Conservation (phyloP, 1,284 basidiomycete genomes). For the Xerocomus minutiporus region DNA sequence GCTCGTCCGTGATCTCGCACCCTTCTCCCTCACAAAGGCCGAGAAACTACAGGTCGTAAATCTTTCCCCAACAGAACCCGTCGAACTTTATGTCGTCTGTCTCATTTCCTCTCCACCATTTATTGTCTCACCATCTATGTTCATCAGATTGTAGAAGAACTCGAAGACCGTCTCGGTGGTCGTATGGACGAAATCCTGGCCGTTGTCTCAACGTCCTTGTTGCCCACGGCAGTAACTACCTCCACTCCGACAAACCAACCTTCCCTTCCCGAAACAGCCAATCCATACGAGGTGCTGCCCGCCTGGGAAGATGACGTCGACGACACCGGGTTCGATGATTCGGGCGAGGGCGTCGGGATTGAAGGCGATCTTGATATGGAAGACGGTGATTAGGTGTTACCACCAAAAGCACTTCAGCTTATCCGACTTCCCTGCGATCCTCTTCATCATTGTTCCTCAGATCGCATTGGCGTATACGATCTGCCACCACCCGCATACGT, state of each 20-base stretch:
- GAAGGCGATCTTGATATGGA: constrained; percentile 71
- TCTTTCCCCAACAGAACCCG: constrained; percentile 73
- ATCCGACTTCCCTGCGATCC: not conserved
- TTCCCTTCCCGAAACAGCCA: constrained; percentile 12
- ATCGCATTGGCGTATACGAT: not conserved
- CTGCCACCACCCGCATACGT: not conserved
- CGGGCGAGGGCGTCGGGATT: constrained; percentile 60
- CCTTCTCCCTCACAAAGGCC: constrained; percentile 78
- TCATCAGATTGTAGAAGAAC: constrained; percentile 81
- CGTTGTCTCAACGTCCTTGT: constrained; percentile 53
- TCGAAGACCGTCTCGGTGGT: constrained; percentile 75
- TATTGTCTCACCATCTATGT: not conserved
- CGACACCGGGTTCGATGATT: constrained; percentile 56
- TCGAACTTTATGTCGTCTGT: constrained; percentile 88
- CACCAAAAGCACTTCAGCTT: not conserved
- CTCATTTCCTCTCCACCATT: not conserved
- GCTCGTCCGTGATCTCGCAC: constrained; percentile 64
- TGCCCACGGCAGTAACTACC: constrained; percentile 18
- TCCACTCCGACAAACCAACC: constrained; percentile 5
- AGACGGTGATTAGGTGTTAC: constrained; percentile 46
- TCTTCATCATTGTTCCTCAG: not conserved
- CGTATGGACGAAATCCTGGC: constrained; percentile 68
- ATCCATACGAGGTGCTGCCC: constrained; percentile 25
- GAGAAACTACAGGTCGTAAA: constrained; percentile 92
- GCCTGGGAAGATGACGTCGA: constrained; percentile 37